These are phyloP conservation scores for Termitomyces heimii DNA, from an alignment of 768 basidiomycete species.

Conservation along the genomic window DNA sequence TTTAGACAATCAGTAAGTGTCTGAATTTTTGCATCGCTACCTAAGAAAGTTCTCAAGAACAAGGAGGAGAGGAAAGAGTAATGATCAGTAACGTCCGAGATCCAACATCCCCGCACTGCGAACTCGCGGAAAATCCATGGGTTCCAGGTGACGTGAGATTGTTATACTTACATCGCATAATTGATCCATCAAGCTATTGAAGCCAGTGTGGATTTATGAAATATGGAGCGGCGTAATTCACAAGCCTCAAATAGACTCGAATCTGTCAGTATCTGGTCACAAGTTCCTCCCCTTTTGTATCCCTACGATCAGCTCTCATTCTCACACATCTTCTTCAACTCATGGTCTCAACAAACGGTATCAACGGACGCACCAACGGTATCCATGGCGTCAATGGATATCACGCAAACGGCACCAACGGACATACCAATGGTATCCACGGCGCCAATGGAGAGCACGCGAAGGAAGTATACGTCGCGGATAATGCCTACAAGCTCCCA, in stretches of 20 bases:
- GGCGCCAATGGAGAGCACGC: background rate
- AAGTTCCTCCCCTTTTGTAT: background rate
- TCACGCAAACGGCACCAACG: background rate
- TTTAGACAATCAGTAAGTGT: background rate
- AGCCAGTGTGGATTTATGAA: background rate
- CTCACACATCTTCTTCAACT: background rate
- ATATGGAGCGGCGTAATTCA: background rate
- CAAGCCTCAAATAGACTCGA: background rate
- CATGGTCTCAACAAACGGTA: background rate
- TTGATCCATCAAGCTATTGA: background rate
- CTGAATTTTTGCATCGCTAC: background rate
- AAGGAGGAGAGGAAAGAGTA: too few relatives aligned
- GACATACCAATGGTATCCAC: background rate
- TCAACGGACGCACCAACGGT: background rate
- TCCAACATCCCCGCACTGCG: too few relatives aligned
- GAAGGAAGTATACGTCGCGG: background rate
- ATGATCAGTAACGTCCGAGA: background rate
- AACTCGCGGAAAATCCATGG: background rate
- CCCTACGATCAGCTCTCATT: background rate
- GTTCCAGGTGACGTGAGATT: background rate
- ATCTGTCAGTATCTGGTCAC: background rate
- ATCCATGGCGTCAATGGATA: background rate
- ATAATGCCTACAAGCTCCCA: constrained; percentile 23
- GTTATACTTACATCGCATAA: background rate
- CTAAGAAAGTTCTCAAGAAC: background rate